Conservation (phyloP, 225 moss, liverwort and hornwort species). For the Pseudisothecium myosuroides region DNA sequence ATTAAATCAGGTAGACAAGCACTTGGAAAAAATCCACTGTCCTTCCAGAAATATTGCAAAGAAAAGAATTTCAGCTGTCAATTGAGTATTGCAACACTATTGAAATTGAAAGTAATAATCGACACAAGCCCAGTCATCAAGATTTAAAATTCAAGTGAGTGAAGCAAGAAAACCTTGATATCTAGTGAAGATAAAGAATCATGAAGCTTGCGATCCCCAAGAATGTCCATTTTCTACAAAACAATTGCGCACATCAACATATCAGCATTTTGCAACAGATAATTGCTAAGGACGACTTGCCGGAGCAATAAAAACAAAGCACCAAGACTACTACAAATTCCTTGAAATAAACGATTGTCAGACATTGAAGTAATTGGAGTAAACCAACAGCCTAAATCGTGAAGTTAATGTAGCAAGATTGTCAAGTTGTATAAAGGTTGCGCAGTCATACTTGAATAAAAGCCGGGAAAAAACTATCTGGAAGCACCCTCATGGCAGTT, state of each 20-base stretch:
- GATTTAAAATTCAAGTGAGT: background rate
- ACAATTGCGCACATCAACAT: background rate
- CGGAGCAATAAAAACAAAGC: background rate
- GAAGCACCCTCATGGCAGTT: slow-evolving; percentile 75
- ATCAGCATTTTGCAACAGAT: background rate
- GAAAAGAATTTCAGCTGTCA: background rate
- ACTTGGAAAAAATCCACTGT: background rate
- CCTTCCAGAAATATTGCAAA: background rate
- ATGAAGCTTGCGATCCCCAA: slow-evolving; percentile 67
- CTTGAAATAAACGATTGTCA: background rate
- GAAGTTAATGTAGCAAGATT: background rate
- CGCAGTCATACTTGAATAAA: slow-evolving; percentile 51
- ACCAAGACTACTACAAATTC: background rate
- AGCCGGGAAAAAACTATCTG: slow-evolving; percentile 65
- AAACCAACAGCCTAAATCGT: background rate
- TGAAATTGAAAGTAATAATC: background rate
- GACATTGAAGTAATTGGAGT: background rate
- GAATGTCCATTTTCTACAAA: slow-evolving; percentile 58
- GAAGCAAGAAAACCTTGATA: slow-evolving; percentile 50
- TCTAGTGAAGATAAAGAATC: slow-evolving; percentile 62
- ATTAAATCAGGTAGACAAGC: background rate
- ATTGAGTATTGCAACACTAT: background rate
- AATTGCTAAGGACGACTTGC: background rate
- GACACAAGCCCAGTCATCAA: background rate
- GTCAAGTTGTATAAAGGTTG: background rate